A percentile compares a stretch with the other conserved stretches of the same genome.
phyloP scores from a whole-genome alignment of 2,329 filamentous ascomycete species.

The Colletotrichum nymphaeae region DNA sequence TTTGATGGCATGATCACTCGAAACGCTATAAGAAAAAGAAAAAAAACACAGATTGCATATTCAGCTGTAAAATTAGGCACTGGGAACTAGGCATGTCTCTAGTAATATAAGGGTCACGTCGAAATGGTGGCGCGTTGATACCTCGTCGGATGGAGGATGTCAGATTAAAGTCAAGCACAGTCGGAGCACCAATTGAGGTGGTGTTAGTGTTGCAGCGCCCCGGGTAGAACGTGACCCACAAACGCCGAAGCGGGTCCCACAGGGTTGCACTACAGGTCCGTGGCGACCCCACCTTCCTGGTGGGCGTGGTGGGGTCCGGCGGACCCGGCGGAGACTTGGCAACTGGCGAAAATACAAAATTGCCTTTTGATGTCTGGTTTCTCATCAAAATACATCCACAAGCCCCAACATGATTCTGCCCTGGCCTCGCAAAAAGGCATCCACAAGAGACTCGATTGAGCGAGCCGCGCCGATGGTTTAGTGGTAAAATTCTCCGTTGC shows the following conservation, averaged over 20 bases:
- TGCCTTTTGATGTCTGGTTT: too few species aligned
- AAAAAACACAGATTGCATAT: not conserved
- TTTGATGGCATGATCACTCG: not conserved
- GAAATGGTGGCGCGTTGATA: not conserved
- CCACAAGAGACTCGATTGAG: not conserved
- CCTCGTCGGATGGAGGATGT: not conserved
- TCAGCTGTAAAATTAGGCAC: not conserved
- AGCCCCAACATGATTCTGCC: not conserved
- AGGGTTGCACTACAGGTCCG: too few species aligned
- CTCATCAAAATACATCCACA: too few species aligned
- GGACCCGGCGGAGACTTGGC: not conserved
- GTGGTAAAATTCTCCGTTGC: slow-evolving; percentile 18
- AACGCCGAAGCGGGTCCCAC: not conserved
- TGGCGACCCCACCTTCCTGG: too few species aligned
- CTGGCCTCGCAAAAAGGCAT: not conserved
- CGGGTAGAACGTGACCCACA: not conserved
- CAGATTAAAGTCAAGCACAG: not conserved
- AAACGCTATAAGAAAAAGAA: not conserved
- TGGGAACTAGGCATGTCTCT: too few species aligned
- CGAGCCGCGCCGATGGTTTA: slow-evolving; percentile 4
- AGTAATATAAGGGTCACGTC: too few species aligned
- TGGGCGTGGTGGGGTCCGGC: too few species aligned
- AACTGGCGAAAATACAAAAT: not conserved
- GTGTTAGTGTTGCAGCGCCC: not conserved
- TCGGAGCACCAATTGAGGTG: not conserved